Base-by-base conservation (phyloP, 1,139 yeast species). In the Arxiozyma slooffiae region DNA sequence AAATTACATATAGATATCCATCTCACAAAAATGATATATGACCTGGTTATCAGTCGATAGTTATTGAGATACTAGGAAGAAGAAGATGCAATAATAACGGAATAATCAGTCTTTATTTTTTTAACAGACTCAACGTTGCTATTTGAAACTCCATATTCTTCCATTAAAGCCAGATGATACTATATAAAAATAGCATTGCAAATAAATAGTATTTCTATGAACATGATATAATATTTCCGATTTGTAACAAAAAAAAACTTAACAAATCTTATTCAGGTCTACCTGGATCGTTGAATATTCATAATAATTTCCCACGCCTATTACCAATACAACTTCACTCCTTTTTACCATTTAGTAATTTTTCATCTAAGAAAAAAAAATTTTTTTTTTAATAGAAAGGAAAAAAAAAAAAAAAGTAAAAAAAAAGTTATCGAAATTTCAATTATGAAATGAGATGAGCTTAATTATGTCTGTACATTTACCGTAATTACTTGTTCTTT, bases 391-490 rank as follows among this genome's bases (percentile, higher is more conserved):
- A 11, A 30, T 11, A 3, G 36, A 30, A 30, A 30, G 36, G 6
- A 14, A 30, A 30, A 30, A 30, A 30, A 30, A 30, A 2, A 30
- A n/a, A 11, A 30, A 30, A 30, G 6, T 30, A 30, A n/a, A n/a
- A n/a, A n/a, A n/a, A n/a, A n/a, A n/a, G n/a, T n/a, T 11, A 30
- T 14, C 6, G n/a, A 30, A 30, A 11, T 30, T 30, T 30, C 36
- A 30, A 30, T 30, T 30, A 30, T 50, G 60, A 53, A 60, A 57
- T 59, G 62, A 54, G 58, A 52, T 55, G 52, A 47, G 48, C 37
- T 22, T 17, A 11, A 30, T 14, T 26, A 37, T 18, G 22, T 21
- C 18, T 18, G 11, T 40, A 21, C 14, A 2, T 40, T 21, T 40
- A n/a, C n/a, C n/a, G n/a, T n/a, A n/a, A n/a, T n/a, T n/a, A n/a